Conservation (phyloP, 345 rosid genomes). For the Hevea brasiliensis region DNA sequence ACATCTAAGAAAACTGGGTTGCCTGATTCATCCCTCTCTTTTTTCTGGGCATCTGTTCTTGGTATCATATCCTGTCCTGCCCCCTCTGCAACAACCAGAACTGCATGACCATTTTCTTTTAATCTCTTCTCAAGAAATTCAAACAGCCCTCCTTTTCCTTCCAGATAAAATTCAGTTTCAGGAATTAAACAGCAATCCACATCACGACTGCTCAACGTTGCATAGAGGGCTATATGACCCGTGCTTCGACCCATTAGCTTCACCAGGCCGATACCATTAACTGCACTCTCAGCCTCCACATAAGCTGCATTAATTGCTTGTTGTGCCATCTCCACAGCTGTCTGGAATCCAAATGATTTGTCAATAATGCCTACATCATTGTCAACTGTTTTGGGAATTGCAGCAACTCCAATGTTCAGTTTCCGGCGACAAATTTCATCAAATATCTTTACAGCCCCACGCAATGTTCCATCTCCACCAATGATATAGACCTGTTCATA, state of each 20-base stretch:
- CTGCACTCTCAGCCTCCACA: conserved; percentile 93
- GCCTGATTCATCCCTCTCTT: conserved; percentile 85
- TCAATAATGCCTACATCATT: conserved; percentile 88
- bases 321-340: conserved; percentile 91
- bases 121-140: conserved; percentile 61
- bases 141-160: conserved; percentile 71
- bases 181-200: conserved; percentile 93
- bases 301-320: conserved; percentile 81
- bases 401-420: conserved; percentile 53
- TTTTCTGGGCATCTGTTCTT: conserved; percentile 54
- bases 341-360: conserved; percentile 87
- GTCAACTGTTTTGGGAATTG: conserved; percentile 84
- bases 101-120: conserved; percentile 67
- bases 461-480: conserved; percentile 92
- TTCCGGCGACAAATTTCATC: conserved; percentile 52
- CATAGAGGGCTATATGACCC: conserved; percentile 83
- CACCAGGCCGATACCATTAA: conserved; percentile 81
- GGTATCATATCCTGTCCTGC: conserved; percentile 90
- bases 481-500: conserved; percentile 57
- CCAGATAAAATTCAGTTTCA: conserved; percentile 64
- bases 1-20: conserved; percentile 76
- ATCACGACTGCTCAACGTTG: conserved; percentile 89
- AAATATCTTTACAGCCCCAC: conserved; percentile 72
- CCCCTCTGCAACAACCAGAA: conserved; percentile 84
- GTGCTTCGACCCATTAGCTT: conserved; percentile 95